Evolutionary conservation across 345 rosid species (phyloP).

Genomic region (Erucastrum elatum): DNA sequence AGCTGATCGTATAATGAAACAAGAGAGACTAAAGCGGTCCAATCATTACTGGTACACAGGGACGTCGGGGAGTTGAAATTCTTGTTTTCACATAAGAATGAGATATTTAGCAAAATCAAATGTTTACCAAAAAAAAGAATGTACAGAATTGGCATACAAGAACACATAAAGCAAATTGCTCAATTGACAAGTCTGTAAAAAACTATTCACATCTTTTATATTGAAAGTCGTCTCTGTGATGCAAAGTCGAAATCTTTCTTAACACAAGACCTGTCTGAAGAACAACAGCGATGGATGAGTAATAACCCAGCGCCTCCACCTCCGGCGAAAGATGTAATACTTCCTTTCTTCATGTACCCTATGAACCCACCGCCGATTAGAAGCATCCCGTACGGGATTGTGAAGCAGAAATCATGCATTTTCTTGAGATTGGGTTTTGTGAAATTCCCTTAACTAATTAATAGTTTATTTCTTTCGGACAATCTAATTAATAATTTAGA

Average conservation of each 20-base stretch:
- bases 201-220: no score
- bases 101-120: conserved; percentile 23
- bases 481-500: background rate
- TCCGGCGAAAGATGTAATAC: conserved; percentile 77
- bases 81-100: conserved; percentile 45
- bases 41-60: conserved; percentile 65
- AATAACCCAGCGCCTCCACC: conserved; percentile 75
- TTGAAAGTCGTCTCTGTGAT: no score
- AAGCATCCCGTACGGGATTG: conserved; percentile 90
- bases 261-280: no score
- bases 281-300: conserved; percentile 64
- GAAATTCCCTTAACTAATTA: background rate
- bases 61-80: conserved; percentile 94
- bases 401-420: conserved; percentile 98
- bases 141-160: conserved; percentile 3
- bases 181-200: no score
- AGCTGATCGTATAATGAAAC: conserved; percentile 27
- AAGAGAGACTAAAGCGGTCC: conserved; percentile 92
- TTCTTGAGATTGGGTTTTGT: conserved; percentile 6
- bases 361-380: conserved; percentile 79
- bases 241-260: no score
- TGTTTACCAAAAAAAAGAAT: background rate
- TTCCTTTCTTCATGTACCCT: conserved; percentile 76
- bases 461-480: no score
- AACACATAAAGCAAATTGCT: background rate